Percentiles rank a stretch among this genome's conserved stretches.
These are phyloP conservation scores for Toxicodendron radicans DNA, from an alignment of 345 rosid genomes.

Conservation along the genomic window DNA sequence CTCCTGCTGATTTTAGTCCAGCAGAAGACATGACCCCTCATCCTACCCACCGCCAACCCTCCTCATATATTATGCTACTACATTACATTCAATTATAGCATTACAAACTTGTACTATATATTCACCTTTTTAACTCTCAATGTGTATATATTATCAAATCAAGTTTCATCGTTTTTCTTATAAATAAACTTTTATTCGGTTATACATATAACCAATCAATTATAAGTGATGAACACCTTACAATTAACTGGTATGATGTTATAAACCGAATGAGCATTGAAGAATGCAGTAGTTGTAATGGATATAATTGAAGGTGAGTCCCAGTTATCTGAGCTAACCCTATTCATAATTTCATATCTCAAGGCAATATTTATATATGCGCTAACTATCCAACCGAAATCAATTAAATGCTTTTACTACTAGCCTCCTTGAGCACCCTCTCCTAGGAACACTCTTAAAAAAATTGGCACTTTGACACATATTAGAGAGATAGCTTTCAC, in stretches of 20 bases:
- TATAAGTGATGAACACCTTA: too few relatives aligned
- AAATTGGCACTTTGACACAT: conserved; percentile 13
- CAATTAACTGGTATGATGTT: neutral
- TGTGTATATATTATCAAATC: too few relatives aligned
- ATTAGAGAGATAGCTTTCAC: conserved; percentile 1
- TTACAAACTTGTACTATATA: neutral
- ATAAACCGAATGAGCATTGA: conserved; percentile 31
- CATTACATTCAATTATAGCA: too few relatives aligned
- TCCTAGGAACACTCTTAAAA: conserved; percentile 19
- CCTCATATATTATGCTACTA: too few relatives aligned
- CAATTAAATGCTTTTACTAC: conserved; percentile 23
- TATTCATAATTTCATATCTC: too few relatives aligned
- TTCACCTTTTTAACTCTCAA: neutral
- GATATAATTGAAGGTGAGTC: conserved; percentile 8
- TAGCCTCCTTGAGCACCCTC: conserved; percentile 1
- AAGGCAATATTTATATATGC: too few relatives aligned
- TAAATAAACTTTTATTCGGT: too few relatives aligned
- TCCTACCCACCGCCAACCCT: neutral
- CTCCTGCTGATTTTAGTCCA: conserved; percentile 8
- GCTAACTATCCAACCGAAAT: neutral
- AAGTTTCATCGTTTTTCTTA: too few relatives aligned
- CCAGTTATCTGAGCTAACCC: conserved; percentile 10
- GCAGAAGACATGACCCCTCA: conserved; percentile 24
- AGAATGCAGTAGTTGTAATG: conserved; percentile 4
- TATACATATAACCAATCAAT: too few relatives aligned